These are phyloP conservation scores for Yamadazyma atlantica DNA, from an alignment of 1,139 yeast genomes.

Conservation along the genomic window DNA sequence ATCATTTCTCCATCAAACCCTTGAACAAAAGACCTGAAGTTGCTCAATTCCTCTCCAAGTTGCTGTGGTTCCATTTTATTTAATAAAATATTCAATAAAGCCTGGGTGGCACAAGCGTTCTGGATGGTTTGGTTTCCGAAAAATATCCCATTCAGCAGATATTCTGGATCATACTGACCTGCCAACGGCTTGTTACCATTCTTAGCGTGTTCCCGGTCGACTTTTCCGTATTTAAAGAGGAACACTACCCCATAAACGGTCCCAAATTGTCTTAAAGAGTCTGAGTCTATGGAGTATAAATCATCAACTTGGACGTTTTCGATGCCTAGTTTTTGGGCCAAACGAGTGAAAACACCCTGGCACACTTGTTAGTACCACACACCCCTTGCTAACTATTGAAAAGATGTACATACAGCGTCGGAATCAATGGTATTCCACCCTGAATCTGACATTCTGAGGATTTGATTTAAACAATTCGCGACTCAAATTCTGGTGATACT, in stretches of 20 bases:
- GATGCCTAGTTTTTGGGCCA: slow-evolving; percentile 60
- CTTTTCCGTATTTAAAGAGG: slow-evolving; percentile 57
- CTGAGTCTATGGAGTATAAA: slow-evolving; percentile 53
- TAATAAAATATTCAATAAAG: slow-evolving; percentile 60
- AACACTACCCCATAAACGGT: slow-evolving; percentile 65
- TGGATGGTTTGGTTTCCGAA: slow-evolving; percentile 69
- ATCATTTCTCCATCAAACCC: slow-evolving; percentile 58
- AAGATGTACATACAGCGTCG: slow-evolving; percentile 50
- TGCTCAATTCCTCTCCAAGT: slow-evolving; percentile 50
- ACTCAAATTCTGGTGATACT: too few species aligned
- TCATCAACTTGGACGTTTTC: slow-evolving; percentile 60
- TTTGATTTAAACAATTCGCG: not conserved
- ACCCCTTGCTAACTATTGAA: not conserved
- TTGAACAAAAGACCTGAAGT: slow-evolving; percentile 51
- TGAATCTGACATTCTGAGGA: slow-evolving; percentile 9
- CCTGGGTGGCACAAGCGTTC: slow-evolving; percentile 79
- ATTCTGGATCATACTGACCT: slow-evolving; percentile 46
- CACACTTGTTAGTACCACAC: slow-evolving; percentile 10
- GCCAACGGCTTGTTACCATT: slow-evolving; percentile 34
- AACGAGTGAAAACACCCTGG: slow-evolving; percentile 67
- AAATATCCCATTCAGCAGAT: slow-evolving; percentile 41
- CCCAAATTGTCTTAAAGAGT: slow-evolving; percentile 34
- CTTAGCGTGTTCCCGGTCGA: slow-evolving; percentile 31
- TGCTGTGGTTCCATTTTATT: slow-evolving; percentile 36
- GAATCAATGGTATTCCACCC: slow-evolving; percentile 75